Percentiles rank a stretch among this genome's conserved stretches.
These are phyloP conservation scores for Serendipita sp. DNA, from an alignment of 768 basidiomycete genomes.

Conservation along the genomic window DNA sequence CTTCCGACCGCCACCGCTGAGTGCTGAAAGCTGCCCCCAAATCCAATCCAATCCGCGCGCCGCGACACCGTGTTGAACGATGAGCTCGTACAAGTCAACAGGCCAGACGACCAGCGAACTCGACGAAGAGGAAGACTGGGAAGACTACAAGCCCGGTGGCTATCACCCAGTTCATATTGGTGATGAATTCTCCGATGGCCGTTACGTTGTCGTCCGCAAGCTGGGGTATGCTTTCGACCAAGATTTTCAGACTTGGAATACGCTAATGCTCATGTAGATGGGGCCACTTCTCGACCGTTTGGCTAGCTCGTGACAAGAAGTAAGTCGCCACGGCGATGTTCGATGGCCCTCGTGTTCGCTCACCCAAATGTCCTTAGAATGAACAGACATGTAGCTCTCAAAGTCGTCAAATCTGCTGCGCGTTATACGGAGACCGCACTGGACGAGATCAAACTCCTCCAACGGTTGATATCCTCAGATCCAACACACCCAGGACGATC, in stretches of 20 bases:
- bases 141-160: constrained; percentile 65
- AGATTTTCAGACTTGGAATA: background rate
- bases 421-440: constrained; percentile 96
- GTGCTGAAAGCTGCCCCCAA: background rate
- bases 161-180: constrained; percentile 68
- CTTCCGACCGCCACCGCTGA: no score
- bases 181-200: constrained; percentile 68
- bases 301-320: constrained; percentile 71
- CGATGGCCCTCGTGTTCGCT: background rate
- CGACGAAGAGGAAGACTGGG: constrained; percentile 77
- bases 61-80: background rate
- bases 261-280: constrained; percentile 33
- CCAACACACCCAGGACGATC: constrained; percentile 73
- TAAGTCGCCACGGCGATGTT: constrained; percentile 25
- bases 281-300: constrained; percentile 93
- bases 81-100: background rate
- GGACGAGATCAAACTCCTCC: constrained; percentile 96
- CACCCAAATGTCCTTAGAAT: constrained; percentile 35
- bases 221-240: constrained; percentile 51
- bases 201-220: constrained; percentile 80
- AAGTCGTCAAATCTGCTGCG: constrained; percentile 94
- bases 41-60: background rate
- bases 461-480: constrained; percentile 78
- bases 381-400: constrained; percentile 93
- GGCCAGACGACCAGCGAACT: constrained; percentile 10